These are phyloP conservation scores for Chlamydomonas sp. DNA, from an alignment of 139 green algal genomes.

Conservation along the genomic window DNA sequence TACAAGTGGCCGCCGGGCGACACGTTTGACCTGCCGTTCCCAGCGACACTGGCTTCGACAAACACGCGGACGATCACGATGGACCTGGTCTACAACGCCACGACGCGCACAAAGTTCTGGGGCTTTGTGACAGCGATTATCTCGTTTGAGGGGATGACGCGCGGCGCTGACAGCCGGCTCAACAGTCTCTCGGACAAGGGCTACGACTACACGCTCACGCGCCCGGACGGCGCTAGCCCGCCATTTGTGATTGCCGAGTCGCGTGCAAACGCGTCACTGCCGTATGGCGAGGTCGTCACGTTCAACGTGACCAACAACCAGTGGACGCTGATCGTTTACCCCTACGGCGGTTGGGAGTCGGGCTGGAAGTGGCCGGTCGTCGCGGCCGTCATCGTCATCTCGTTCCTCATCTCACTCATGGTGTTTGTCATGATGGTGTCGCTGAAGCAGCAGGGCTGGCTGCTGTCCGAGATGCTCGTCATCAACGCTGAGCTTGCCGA, in stretches of 20 bases:
- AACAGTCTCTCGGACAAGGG: background rate
- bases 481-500: conserved; percentile 29
- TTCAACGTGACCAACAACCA: conserved; percentile 10
- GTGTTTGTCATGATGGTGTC: conserved; percentile 25
- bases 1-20: background rate
- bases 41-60: no score
- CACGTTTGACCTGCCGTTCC: background rate
- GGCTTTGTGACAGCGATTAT: conserved; percentile 8
- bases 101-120: conserved; percentile 6
- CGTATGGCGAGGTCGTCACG: background rate
- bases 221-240: background rate
- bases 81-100: background rate
- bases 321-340: conserved; percentile 8
- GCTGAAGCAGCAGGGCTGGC: conserved; percentile 26
- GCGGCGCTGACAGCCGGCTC: background rate
- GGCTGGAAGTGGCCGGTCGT: conserved; percentile 18
- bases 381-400: conserved; percentile 31
- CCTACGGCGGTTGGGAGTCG: conserved; percentile 6
- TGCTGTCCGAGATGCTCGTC: conserved; percentile 32
- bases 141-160: background rate
- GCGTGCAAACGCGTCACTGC: background rate
- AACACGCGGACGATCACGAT: no score
- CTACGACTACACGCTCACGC: background rate
- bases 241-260: no score
- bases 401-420: conserved; percentile 22